Evolutionary conservation across 2,329 filamentous ascomycete genomes (phyloP), one percentile per base, ranked within the genome.

Genomic region (Fusarium drepaniforme): DNA sequence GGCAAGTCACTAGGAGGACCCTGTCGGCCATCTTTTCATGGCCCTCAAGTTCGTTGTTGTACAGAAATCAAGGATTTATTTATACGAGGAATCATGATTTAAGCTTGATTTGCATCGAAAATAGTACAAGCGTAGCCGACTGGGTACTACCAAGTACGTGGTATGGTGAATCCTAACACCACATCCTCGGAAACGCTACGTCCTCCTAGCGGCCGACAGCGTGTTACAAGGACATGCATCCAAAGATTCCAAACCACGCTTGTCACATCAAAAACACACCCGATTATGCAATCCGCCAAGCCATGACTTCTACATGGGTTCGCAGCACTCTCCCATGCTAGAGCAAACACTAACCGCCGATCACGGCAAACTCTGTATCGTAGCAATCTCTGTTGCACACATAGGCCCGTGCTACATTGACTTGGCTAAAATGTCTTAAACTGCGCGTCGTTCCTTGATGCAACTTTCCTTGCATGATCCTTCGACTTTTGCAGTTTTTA

Each of bases 371-470:
- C 15, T 46, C 21, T 30, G 21, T 49, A 21, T n/a, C 42, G 28
- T 15, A 21, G 40, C 9, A 62, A 44, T 30, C 25, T 23, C 59
- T 18, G 42, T 49, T 28, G 7, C n/a, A 35, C 15, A 42, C 21
- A n/a, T n/a, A 42, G 37, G 42, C 23, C 42, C 42, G 21, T 49
- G 30, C 59, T 62, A 16, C 6, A 5, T 35, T 18, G 7, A 49
- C n/a, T 37, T 37, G n/a, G 42, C 42, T n/a, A 49, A 46, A 25
- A 28, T 59, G 3, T 49, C 61, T 56, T 67, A 71, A 72, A 51
- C 38, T 58, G 28, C 33, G 40, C 33, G 40, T 30, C 64, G 38
- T 46, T 51, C n/a, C 33, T 56, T 53, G 49, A 53, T 53, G 49
- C 49, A 21, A 42, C 35, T 3, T n/a, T 33, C n/a, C 63, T 21